Base-by-base conservation (phyloP, 306 rosid genomes). In the Glycyrrhiza uralensis region DNA sequence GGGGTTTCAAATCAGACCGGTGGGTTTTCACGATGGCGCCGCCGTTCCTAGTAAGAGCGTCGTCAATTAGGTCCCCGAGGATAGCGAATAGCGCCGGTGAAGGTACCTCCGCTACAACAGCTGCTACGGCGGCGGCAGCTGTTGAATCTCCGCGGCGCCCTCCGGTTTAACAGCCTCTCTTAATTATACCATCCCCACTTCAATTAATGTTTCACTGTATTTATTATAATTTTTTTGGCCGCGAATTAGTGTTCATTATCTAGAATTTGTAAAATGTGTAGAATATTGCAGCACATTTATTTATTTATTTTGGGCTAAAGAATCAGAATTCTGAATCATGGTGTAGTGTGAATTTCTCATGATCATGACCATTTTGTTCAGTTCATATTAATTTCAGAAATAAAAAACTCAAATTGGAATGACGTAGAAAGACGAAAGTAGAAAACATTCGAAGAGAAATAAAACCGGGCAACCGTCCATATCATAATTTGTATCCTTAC, bases 1-100 rank as follows among this genome's bases (percentile, higher is more conserved):
- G 85, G 41, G 61, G 63, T 0, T 26, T 76, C 2, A 93, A 86
- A 62, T 94, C 97, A 1, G 99, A 91, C 77, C 80, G 92, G 8
- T 94, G 99, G 99, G 85, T 85, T 41, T 91, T 91, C 44, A 71
- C 89, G 0, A 85, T 76, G 90, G 80, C 92, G 36, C 93, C 96
- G 2, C 85, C 94, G 2, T 94, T 94, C 56, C 72, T 94, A 0
- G 76, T 83, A 0, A 84, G 97, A 74, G 90, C 88, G 15, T 84
- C 92, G 3, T 91, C 97, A 1, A 66, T 91, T 10, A 85, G 82
- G 77, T 82, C 96, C 0, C 91, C 93, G 0, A 86, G 72, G 66
- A 82, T 84, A 26, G 83, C 76, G 13, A 76, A 52, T 17, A 79
- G 64, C 1, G 73, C 44, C 2, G 87, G 70, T 0, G 97, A 71